A percentile compares a stretch with the other conserved stretches of the same genome.
Evolutionary conservation across 2,329 filamentous ascomycete species (phyloP).

Genomic region (Pyricularia sp.): DNA sequence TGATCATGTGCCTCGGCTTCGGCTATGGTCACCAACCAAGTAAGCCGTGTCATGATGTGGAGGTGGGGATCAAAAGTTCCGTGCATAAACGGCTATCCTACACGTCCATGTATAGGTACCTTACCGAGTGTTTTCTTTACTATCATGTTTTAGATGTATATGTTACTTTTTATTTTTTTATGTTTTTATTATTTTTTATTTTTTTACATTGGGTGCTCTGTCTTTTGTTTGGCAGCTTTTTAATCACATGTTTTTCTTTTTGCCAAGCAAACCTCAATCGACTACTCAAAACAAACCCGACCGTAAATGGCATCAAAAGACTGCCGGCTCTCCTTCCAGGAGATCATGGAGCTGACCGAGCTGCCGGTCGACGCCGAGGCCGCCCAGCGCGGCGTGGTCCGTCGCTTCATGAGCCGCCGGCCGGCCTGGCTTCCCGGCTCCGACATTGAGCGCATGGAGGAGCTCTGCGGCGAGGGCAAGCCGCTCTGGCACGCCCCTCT

Average conservation of each 20-base stretch:
- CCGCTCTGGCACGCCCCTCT: conserved; percentile 8
- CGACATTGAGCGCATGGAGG: conserved; percentile 15
- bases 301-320: not conserved
- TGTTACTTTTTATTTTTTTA: no score
- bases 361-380: conserved; percentile 14
- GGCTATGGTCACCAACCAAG: not conserved
- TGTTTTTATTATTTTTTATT: no score
- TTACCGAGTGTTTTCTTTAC: no score
- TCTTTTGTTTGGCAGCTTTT: no score
- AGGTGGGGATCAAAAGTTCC: not conserved
- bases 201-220: no score
- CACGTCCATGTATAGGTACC: no score
- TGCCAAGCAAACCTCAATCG: not conserved
- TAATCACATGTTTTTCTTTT: not conserved
- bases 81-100: not conserved
- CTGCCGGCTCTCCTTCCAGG: conserved; percentile 23
- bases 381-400: conserved; percentile 10
- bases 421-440: conserved; percentile 21
- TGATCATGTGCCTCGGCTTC: not conserved
- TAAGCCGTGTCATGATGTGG: not conserved
- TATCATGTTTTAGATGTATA: no score
- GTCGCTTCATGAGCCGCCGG: conserved; percentile 25
- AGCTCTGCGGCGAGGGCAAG: conserved; percentile 5
- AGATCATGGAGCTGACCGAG: conserved; percentile 22
- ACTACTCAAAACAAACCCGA: not conserved